A percentile compares a stretch with the other conserved stretches of the same genome.
Evolutionary conservation across 257 asterid genomes (phyloP).

Genomic region (Agastache rugosa): DNA sequence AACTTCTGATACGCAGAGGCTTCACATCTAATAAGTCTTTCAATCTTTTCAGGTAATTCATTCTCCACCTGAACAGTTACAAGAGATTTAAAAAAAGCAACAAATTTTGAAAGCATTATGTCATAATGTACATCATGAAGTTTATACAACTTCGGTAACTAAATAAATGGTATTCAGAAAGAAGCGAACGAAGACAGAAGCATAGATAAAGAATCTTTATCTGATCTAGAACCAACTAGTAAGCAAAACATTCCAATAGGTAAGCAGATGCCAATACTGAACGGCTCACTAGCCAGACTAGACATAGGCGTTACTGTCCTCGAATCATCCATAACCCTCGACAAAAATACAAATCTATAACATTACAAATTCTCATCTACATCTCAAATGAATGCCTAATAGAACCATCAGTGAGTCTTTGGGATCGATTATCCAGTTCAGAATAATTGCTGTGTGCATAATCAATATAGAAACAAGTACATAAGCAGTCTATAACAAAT

Average conservation of each 20-base stretch:
- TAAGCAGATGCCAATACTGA: conserved; percentile 10
- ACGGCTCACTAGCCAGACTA: not conserved
- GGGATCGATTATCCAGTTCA: conserved; percentile 17
- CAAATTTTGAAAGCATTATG: conserved; percentile 32
- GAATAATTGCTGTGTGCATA: conserved; percentile 10
- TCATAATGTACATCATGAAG: conserved; percentile 13
- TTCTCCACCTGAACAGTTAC: conserved; percentile 78
- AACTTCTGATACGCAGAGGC: conserved; percentile 96
- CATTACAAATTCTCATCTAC: conserved; percentile 7
- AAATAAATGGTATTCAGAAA: conserved; percentile 21
- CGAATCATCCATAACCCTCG: conserved; percentile 11
- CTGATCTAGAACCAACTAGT: conserved; percentile 20
- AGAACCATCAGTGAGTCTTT: conserved; percentile 20
- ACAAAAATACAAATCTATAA: conserved; percentile 20
- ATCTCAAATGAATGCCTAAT: conserved; percentile 21
- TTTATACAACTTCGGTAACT: conserved; percentile 23
- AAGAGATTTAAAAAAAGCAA: conserved; percentile 32
- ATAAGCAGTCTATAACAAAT: not conserved
- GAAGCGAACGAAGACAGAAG: not conserved
- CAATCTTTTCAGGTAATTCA: conserved; percentile 94
- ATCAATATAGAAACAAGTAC: conserved; percentile 9
- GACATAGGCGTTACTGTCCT: not conserved
- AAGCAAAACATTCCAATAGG: conserved; percentile 23
- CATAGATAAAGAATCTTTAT: not conserved
- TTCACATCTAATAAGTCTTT: conserved; percentile 93